These are phyloP conservation scores for Fusarium pseudograminearum DNA, from an alignment of 2,329 filamentous ascomycete genomes.

Conservation along the genomic window DNA sequence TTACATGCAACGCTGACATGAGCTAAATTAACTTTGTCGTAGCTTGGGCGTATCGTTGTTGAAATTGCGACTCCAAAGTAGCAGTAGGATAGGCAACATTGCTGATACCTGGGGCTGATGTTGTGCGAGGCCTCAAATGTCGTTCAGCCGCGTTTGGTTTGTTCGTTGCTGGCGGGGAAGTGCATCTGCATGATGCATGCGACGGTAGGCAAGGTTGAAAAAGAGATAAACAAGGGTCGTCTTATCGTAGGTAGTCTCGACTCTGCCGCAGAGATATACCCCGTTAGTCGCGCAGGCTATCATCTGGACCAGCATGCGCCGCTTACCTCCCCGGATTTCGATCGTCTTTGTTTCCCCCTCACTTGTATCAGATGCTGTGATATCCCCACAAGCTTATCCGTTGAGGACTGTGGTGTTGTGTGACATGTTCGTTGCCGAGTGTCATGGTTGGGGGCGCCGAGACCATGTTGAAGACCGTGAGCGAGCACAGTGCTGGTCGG, in stretches of 20 bases:
- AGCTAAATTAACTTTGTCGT: not conserved
- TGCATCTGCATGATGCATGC: conserved; percentile 11
- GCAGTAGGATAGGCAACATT: not conserved
- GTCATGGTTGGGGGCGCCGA: not conserved
- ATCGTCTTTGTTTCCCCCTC: conserved; percentile 13
- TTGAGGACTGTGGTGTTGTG: not conserved
- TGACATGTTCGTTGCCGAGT: not conserved
- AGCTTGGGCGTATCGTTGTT: not conserved
- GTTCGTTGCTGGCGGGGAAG: conserved; percentile 4
- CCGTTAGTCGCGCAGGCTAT: conserved; percentile 15
- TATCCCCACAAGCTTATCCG: conserved; percentile 6
- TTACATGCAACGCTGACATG: conserved; percentile 22
- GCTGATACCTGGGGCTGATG: conserved; percentile 1
- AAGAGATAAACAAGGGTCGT: not conserved
- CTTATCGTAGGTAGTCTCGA: not conserved
- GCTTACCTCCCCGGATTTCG: not conserved
- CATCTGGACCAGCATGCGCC: conserved; percentile 1
- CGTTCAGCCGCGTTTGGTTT: not conserved
- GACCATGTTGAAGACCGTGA: not conserved
- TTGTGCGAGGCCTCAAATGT: conserved; percentile 8
- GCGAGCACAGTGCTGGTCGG: not conserved
- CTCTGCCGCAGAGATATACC: conserved; percentile 2
- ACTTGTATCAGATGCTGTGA: conserved; percentile 3
- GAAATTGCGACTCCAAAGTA: not conserved
- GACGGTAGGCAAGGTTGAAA: not conserved